Base-by-base conservation (phyloP, 1,284 basidiomycete species). In the Kwoniella shivajii region DNA sequence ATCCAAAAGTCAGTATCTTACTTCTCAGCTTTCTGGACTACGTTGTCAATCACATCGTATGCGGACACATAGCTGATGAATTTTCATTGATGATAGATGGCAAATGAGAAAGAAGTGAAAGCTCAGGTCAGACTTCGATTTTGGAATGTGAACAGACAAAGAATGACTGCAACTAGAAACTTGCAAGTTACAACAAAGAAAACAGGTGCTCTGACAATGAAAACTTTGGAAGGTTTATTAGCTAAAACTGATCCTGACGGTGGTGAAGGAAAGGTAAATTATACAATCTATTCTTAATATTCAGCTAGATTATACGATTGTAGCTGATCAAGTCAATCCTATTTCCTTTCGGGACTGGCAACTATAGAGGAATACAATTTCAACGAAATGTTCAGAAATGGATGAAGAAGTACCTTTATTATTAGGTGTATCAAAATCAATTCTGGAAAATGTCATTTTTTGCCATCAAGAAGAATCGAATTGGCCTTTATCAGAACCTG, bases 401-500 rank as follows among this genome's bases (percentile, higher is more conserved):
- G 95, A 99, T 72, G 80, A 85, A 14, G 96, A 99, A 76, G 93
- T 99, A 42, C 93, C 94, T 5, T 84, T 88, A 57, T 80, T 90
- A 11, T 84, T 99, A n/a, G 96, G 96, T 41, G 95, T 99, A 2
- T 96, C 92, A 11, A 94, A 92, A 75, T 88, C 94, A 6, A 95
- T 99, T 46, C 85, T 99, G 20, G 95, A 99, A 71, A 98, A 97
- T 72, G 95, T 99, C 69, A 98, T 99, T 59, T 99, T 99, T 72
- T 99, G 96, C 77, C 96, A 99, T 77, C 96, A 99, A 79, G 96
- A 99, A 72, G 96, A 99, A 57, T 94, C 92, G 0, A 97, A 93
- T 70, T 99, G 96, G 96, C 96, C 96, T 0, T 82, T 99, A 13
- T 84, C 93, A 0, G 96, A 99, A 69, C 90, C 95, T 0, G 82